Base-by-base conservation (phyloP, 2,329 filamentous ascomycete genomes). In the Domatiomyces catenatus region DNA sequence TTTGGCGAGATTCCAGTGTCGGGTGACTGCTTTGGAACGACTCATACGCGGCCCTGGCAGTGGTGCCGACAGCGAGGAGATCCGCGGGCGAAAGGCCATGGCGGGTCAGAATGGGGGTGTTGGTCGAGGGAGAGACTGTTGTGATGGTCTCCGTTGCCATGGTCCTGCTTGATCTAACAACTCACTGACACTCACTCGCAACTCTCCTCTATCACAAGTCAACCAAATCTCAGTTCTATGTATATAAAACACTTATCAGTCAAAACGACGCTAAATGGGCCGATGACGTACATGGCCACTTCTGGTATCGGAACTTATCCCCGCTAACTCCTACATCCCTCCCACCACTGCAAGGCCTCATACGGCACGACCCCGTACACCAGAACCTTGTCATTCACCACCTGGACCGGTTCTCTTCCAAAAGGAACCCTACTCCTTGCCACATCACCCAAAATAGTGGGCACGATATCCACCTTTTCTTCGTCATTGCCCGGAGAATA, bases 51-150 rank as follows among this genome's bases (percentile, higher is more conserved):
- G 80, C 74, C 44, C 80, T 77, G 49, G 89, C 83, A 53, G 76
- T 75, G 59, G 79, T 73, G 48, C 88, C 83, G n/a, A 95, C 71
- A 51, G 75, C 69, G 48, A 81, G 72, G 47, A 94, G 73, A 56
- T 94, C 85, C 24, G 76, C 69, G 39, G 77, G 69, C 44, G 85
- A 83, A 58, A 84, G 74, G 59, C 86, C 87, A 66, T 81, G 80
- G 58, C 89, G 81, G 54, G 83, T 86, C 58, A 94, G 68, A 66
- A 96, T 79, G 51, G 84, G 75, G 71, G 89, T 80, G 69, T 92
- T 90, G 58, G 88, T 95, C 56, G 79, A 83, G 51, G 90, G 90
- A 2, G 90, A 96, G 67, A 95, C 89, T 58, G 90, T 95, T 28
- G 72, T 80, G 60, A 83, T 73, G 42, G 70, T 76, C 65, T 80